A percentile compares a stretch with the other conserved stretches of the same genome.
These are phyloP conservation scores for Citrus inodora DNA, from an alignment of 345 rosid species.

Conservation along the genomic window DNA sequence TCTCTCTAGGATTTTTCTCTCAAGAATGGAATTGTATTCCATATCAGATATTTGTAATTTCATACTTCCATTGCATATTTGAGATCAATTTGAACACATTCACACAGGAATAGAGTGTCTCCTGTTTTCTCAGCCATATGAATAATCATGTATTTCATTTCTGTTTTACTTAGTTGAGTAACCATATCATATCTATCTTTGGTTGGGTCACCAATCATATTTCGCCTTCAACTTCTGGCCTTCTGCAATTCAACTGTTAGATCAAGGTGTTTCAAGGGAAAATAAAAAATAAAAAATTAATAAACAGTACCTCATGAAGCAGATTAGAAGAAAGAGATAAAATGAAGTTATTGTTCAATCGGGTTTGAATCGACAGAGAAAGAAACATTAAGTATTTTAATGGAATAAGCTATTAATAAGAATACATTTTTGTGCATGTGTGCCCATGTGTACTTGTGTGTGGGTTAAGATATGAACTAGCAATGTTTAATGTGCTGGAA, in stretches of 20 bases:
- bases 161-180: background rate
- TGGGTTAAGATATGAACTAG: slow-evolving; percentile 9
- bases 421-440: slow-evolving; percentile 5
- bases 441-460: slow-evolving; percentile 17
- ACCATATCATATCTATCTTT: background rate
- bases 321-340: background rate
- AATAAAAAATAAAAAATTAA: background rate
- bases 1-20: background rate
- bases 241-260: background rate
- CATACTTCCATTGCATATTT: background rate
- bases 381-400: background rate
- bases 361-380: background rate
- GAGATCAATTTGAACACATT: background rate
- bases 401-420: background rate
- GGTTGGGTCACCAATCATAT: background rate
- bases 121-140: background rate
- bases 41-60: slow-evolving; percentile 1
- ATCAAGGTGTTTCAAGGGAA: background rate
- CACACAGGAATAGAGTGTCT: background rate
- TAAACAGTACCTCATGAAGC: background rate
- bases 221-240: background rate
- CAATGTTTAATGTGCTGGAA: slow-evolving; percentile 40
- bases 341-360: background rate
- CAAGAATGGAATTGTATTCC: background rate
- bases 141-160: background rate